These are phyloP conservation scores for Neurospora africana DNA, from an alignment of 495 filamentous ascomycete genomes.

Conservation along the genomic window DNA sequence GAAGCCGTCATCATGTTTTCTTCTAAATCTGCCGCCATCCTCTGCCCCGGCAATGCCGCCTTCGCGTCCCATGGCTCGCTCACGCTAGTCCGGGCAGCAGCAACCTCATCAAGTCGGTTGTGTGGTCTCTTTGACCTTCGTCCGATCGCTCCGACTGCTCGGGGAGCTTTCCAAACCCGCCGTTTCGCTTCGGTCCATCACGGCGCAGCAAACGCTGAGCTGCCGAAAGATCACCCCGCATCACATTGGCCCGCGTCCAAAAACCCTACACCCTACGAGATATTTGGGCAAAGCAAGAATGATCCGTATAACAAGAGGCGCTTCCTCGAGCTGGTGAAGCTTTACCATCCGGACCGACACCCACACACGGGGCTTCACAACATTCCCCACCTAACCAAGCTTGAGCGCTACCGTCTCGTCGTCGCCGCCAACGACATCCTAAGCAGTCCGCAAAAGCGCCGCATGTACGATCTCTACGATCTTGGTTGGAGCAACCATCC, in stretches of 20 bases:
- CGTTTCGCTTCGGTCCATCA: slow-evolving; percentile 14
- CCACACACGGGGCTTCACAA: slow-evolving; percentile 33
- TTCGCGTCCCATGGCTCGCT: slow-evolving; percentile 10
- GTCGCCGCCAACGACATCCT: slow-evolving; percentile 82
- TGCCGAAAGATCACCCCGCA: slow-evolving; percentile 18
- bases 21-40: slow-evolving; percentile 20
- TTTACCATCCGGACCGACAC: slow-evolving; percentile 84
- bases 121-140: slow-evolving; percentile 1
- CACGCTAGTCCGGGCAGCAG: not conserved
- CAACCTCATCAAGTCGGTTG: slow-evolving; percentile 23
- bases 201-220: not conserved
- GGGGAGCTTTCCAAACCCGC: not conserved
- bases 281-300: slow-evolving; percentile 53
- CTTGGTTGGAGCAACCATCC: slow-evolving; percentile 58
- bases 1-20: slow-evolving; percentile 16
- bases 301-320: slow-evolving; percentile 68
- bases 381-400: slow-evolving; percentile 45
- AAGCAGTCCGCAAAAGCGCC: slow-evolving; percentile 66
- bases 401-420: slow-evolving; percentile 81
- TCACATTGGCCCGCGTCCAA: slow-evolving; percentile 30
- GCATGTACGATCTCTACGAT: slow-evolving; percentile 72
- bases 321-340: slow-evolving; percentile 85
- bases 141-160: not conserved
- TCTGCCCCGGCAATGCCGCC: slow-evolving; percentile 17
- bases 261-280: slow-evolving; percentile 81